Evolutionary conservation across 2,329 filamentous ascomycete species (phyloP), one percentile per base, ranked within the genome.

Genomic region (Fonsecaea nubica): DNA sequence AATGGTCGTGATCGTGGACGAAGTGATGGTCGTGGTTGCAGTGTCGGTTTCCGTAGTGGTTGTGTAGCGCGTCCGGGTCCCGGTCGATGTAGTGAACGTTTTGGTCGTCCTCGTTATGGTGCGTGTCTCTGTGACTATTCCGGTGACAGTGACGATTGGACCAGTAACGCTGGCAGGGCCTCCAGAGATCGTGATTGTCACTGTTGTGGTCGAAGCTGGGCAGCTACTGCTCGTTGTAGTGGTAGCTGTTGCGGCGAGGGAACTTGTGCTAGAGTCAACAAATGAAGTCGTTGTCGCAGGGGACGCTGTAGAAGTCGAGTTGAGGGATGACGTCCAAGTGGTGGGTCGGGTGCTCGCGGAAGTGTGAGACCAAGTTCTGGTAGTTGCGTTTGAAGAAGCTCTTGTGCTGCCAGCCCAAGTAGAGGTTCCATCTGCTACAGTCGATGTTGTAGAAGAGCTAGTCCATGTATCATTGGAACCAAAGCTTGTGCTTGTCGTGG

Each of bases 71-170:
- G 52, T 55, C 30, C 33, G 30, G 25, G 52, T 55, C 13, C 52
- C 33, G 2, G 25, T 55, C 7, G 52, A 33, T 33, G 52, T 55
- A 18, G 52, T 55, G 15, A 55, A 4, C n/a, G 33, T 38, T 21
- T 15, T 57, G 21, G 42, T 65, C n/a, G 54, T 61, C 12, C 35
- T 52, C n/a, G 58, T 61, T 40, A 25, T 61, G 48, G 57, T 65
- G 18, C 12, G n/a, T 50, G 48, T 59, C 30, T 42, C 57, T 7
- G 56, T 61, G 15, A 56, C 48, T 18, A 25, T 60, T 3, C 15
- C 33, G 1, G 57, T 55, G 35, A 56, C 30, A 30, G 59, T 62
- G 3, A 62, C 21, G 18, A 40, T 12, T 0, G 58, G 35, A 40
- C 32, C 50, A 13, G 58, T 56, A 13, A 56, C 35, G 6, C 21